Percentiles rank a stretch among this genome's conserved stretches.
Evolutionary conservation across 225 moss, liverwort and hornwort genomes (phyloP).

Genomic region (Anthoceros angustus): DNA sequence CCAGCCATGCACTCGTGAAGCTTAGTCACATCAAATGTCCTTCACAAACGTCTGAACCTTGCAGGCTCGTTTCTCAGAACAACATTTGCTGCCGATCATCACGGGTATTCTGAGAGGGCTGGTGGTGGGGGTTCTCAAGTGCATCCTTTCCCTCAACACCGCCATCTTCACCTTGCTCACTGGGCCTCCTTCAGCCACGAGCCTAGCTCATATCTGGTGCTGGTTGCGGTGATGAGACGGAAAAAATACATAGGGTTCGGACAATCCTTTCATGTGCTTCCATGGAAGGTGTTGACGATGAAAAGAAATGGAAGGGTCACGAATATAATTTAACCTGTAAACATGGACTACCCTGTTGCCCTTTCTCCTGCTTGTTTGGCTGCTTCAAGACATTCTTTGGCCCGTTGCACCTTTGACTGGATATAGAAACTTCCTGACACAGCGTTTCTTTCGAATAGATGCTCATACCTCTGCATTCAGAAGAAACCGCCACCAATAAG

Average conservation of each 20-base stretch:
- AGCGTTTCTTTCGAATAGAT: slow-evolving; percentile 55
- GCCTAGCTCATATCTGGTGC: too few species aligned
- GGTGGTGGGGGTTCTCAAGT: too few species aligned
- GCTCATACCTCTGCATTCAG: slow-evolving; percentile 41
- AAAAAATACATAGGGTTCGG: too few species aligned
- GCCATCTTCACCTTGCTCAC: too few species aligned
- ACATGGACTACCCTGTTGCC: background rate
- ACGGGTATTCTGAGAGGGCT: slow-evolving; percentile 24
- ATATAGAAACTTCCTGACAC: slow-evolving; percentile 61
- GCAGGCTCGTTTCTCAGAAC: slow-evolving; percentile 47
- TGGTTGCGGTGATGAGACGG: too few species aligned
- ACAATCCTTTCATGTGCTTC: too few species aligned
- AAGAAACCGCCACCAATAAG: background rate
- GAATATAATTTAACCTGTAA: background rate
- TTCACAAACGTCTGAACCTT: background rate
- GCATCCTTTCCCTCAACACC: too few species aligned
- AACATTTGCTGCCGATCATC: slow-evolving; percentile 44
- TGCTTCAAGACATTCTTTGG: slow-evolving; percentile 56
- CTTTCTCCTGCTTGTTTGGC: slow-evolving; percentile 15
- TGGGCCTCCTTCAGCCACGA: too few species aligned
- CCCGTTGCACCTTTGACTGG: slow-evolving; percentile 70
- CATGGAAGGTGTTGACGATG: too few species aligned
- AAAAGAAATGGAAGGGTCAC: too few species aligned
- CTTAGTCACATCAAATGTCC: background rate
- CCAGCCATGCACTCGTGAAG: background rate